phyloP scores from a whole-genome alignment of 768 basidiomycete genomes.

The Agaricus bisporus region DNA sequence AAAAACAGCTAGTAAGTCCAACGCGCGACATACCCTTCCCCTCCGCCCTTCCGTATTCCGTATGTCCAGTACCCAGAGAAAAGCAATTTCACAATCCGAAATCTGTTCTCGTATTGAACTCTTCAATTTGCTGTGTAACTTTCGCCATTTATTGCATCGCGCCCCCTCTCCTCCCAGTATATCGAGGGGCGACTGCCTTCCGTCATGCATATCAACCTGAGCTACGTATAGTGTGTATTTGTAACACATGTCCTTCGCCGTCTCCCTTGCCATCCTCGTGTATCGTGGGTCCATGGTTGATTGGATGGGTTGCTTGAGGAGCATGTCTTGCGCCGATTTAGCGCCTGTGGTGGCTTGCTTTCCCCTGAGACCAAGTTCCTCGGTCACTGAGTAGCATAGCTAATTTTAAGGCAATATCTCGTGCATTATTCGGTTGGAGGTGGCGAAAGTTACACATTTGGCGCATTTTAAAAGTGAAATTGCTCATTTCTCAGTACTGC shows the following conservation, averaged over 20 bases:
- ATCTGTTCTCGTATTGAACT: conserved; percentile 6
- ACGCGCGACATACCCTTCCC: neutral
- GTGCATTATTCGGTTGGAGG: neutral
- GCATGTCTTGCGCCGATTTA: neutral
- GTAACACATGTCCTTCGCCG: neutral
- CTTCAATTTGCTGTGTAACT: conserved; percentile 15
- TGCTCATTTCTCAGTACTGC: conserved; percentile 4
- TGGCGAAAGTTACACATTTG: conserved; percentile 10
- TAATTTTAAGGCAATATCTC: neutral
- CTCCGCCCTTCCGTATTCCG: conserved; percentile 17
- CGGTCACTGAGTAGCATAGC: conserved; percentile 6
- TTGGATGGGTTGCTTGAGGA: neutral
- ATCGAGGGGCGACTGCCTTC: neutral
- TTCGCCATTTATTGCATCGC: conserved; percentile 16
- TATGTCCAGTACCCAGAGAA: conserved; percentile 20
- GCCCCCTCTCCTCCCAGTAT: neutral
- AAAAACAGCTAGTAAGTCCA: conserved; percentile 74
- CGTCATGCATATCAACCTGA: conserved; percentile 11
- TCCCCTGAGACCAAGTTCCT: neutral
- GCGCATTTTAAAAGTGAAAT: neutral
- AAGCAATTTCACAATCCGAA: conserved; percentile 9
- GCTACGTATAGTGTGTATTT: conserved; percentile 15
- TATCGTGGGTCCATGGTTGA: neutral
- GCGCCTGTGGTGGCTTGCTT: neutral
- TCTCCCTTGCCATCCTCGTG: neutral